phyloP scores from a whole-genome alignment of 1,139 yeast genomes.

The Geotrichum citri-aurantii region DNA sequence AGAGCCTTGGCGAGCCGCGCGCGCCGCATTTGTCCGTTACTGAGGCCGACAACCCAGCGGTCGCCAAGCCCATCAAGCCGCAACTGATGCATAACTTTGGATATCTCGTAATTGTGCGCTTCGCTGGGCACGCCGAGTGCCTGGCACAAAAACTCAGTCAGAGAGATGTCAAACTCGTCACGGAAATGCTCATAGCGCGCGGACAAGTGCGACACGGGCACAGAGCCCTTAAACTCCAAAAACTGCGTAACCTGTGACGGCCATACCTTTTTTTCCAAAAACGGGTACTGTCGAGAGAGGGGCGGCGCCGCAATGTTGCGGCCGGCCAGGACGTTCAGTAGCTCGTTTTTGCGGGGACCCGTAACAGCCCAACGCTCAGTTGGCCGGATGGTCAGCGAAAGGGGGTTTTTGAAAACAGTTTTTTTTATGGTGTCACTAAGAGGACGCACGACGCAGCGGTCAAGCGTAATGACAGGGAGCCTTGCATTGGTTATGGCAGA shows the following conservation, averaged over 20 bases:
- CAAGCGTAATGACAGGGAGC: constrained; percentile 9
- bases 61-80: constrained; percentile 52
- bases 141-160: constrained; percentile 52
- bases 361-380: constrained; percentile 48
- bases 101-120: constrained; percentile 29
- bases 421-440: constrained; percentile 21
- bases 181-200: constrained; percentile 85
- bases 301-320: constrained; percentile 50
- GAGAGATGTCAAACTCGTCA: constrained; percentile 73
- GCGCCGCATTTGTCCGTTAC: constrained; percentile 90
- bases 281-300: constrained; percentile 51
- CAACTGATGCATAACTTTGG: constrained; percentile 45
- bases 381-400: constrained; percentile 32
- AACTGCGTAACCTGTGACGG: constrained; percentile 46
- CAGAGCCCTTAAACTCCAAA: constrained; percentile 59
- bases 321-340: constrained; percentile 44
- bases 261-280: constrained; percentile 40
- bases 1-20: constrained; percentile 78
- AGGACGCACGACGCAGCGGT: constrained; percentile 25
- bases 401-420: constrained; percentile 27
- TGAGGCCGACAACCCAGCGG: constrained; percentile 79
- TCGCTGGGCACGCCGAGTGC: constrained; percentile 28
- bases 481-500: neutral
- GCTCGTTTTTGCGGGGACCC: constrained; percentile 44
- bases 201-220: constrained; percentile 64